Percentiles rank a stretch among this genome's conserved stretches.
Conservation (phyloP, 306 rosid genomes). For the Castanopsis chinensis region DNA sequence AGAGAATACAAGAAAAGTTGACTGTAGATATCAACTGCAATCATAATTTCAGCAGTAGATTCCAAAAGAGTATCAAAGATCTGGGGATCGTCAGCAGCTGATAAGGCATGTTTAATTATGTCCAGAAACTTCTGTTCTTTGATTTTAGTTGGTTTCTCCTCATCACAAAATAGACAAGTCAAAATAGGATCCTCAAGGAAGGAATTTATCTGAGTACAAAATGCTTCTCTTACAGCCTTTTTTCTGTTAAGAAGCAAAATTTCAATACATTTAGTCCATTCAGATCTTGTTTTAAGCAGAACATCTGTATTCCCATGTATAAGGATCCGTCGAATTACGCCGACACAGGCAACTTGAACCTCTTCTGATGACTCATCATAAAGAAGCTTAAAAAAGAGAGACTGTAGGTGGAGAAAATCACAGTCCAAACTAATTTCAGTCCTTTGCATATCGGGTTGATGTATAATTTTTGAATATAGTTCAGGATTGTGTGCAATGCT, state of each 20-base stretch:
- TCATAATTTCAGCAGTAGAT: slow-evolving; percentile 75
- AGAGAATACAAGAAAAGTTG: slow-evolving; percentile 61
- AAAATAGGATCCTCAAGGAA: slow-evolving; percentile 59
- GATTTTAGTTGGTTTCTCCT: slow-evolving; percentile 37
- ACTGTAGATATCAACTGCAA: slow-evolving; percentile 60
- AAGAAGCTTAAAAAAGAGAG: slow-evolving; percentile 70
- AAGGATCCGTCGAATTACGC: slow-evolving; percentile 62
- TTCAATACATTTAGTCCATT: slow-evolving; percentile 64
- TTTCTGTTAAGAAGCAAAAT: slow-evolving; percentile 56
- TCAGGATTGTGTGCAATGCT: slow-evolving; percentile 30
- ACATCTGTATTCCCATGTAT: slow-evolving; percentile 47
- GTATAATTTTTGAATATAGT: slow-evolving; percentile 34
- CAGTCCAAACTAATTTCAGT: slow-evolving; percentile 40
- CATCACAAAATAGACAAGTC: slow-evolving; percentile 48
- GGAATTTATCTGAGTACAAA: slow-evolving; percentile 75
- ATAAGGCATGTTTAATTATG: slow-evolving; percentile 53
- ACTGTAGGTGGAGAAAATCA: slow-evolving; percentile 49
- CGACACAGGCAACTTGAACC: slow-evolving; percentile 82
- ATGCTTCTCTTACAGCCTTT: slow-evolving; percentile 77
- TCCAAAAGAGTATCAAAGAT: slow-evolving; percentile 74
- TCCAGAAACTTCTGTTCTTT: slow-evolving; percentile 63
- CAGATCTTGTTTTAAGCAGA: slow-evolving; percentile 48
- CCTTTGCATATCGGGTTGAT: slow-evolving; percentile 30
- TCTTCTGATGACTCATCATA: slow-evolving; percentile 78
- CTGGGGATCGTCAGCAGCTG: slow-evolving; percentile 50